Evolutionary conservation across 768 basidiomycete species (phyloP), one percentile per base, ranked within the genome.

Genomic region (Tricholoma sp.): DNA sequence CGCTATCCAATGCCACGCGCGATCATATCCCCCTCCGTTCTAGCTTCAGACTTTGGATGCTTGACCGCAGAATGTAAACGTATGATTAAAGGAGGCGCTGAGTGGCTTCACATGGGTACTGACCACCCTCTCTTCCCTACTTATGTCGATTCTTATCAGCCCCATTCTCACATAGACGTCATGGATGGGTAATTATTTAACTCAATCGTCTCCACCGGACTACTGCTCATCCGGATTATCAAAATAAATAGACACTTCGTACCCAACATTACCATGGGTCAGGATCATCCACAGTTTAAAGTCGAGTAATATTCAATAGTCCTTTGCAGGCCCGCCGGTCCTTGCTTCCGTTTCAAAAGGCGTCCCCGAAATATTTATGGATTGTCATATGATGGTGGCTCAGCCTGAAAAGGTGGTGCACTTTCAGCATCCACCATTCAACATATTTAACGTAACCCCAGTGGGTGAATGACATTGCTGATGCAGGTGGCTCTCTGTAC

Each of bases 311-410:
- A n/a, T 29, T 55, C 18, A 61, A 34, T 55, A 45, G 27, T 32
- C 11, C 29, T 14, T 51, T 19, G 3, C 69, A 94, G 92, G 95
- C 57, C 86, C 91, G 32, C 95, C 96, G 6, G 82, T 98, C 50
- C 82, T 98, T 31, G 79, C 89, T 29, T 91, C 87, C 63, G 86
- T 99, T 19, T 78, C 82, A 54, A 94, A 94, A 71, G 83, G 85
- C 34, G 83, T 98, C 19, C 95, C 96, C 2, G 91, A 84, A 54
- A 97, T 98, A 64, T 98, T 94, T 77, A 98, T 99, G 96, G 97
- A 99, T 73, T 98, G 95, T 72, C 97, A 99, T 74, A 98, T 98
- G 97, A 99, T 99, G 97, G 97, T 99, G 18, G 71, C 94, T 0
- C 77, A 98, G 50, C 97, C 97, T 9, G 91, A 89, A 67, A 87